Evolutionary conservation across 768 basidiomycete genomes (phyloP).

Genomic region (Tulasnella sp.): DNA sequence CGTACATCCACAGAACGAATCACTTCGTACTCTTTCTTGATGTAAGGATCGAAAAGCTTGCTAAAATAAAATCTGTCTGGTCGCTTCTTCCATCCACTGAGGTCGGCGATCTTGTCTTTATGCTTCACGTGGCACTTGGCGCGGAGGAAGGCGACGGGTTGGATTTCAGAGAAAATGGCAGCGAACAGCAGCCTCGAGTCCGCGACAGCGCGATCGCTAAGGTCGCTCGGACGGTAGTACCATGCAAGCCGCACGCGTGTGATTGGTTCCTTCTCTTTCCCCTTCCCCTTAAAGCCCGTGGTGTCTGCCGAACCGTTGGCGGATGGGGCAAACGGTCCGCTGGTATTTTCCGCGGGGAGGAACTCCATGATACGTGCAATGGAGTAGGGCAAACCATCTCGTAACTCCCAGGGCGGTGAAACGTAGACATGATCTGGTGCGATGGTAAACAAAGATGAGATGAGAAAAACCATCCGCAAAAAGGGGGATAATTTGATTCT

Average conservation of each 20-base stretch:
- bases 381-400: constrained; percentile 93
- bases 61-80: constrained; percentile 96
- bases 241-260: constrained; percentile 88
- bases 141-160: constrained; percentile 90
- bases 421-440: constrained; percentile 90
- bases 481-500: constrained; percentile 37
- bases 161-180: constrained; percentile 93
- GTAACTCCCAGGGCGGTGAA: constrained; percentile 84
- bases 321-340: constrained; percentile 35
- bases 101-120: constrained; percentile 90
- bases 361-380: constrained; percentile 98
- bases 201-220: constrained; percentile 83
- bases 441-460: background rate
- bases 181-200: constrained; percentile 91
- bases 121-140: constrained; percentile 92
- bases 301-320: background rate
- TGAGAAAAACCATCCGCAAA: background rate
- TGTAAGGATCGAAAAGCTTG: constrained; percentile 93
- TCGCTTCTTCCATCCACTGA: constrained; percentile 88
- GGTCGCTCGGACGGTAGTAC: constrained; percentile 96
- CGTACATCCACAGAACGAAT: constrained; percentile 79
- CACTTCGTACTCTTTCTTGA: constrained; percentile 97
- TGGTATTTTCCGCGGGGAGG: constrained; percentile 66
- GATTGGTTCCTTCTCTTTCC: constrained; percentile 62
- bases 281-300: constrained; percentile 48